A percentile compares a stretch with the other conserved stretches of the same genome.
These are phyloP conservation scores for Penicillium sp. DNA, from an alignment of 2,329 filamentous ascomycete genomes.

Conservation along the genomic window DNA sequence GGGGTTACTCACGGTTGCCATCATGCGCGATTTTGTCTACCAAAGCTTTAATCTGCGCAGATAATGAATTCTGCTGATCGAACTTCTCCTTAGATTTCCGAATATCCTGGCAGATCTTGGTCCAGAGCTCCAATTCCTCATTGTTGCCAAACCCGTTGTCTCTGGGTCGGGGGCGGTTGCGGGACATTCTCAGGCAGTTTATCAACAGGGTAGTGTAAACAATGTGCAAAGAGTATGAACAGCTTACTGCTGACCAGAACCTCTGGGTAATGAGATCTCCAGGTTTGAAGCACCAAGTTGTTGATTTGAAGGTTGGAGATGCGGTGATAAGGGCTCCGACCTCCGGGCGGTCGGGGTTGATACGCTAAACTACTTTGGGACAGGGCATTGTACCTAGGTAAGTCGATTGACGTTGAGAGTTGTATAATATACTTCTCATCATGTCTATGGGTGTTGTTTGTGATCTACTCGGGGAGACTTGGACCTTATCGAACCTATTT, in stretches of 20 bases:
- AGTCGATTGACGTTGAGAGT: background rate
- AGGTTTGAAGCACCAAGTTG: background rate
- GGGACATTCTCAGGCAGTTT: conserved; percentile 28
- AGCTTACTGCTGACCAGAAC: background rate
- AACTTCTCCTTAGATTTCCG: conserved; percentile 39
- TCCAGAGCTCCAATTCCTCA: conserved; percentile 41
- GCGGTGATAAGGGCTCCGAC: conserved; percentile 3
- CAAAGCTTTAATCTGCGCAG: conserved; percentile 34
- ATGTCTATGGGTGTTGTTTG: background rate
- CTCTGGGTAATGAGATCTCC: background rate
- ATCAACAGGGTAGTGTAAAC: background rate
- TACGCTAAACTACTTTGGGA: conserved; percentile 6
- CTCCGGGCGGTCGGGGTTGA: conserved; percentile 5
- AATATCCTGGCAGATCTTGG: conserved; percentile 37
- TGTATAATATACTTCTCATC: background rate
- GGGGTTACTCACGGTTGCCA: conserved; percentile 33
- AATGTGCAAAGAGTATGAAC: background rate
- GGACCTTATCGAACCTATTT: accelerated
- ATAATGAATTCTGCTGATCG: conserved; percentile 34
- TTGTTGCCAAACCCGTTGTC: conserved; percentile 39
- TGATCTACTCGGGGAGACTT: accelerated
- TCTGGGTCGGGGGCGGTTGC: conserved; percentile 36
- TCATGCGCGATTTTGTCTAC: conserved; percentile 40
- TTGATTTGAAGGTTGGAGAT: conserved; percentile 5
- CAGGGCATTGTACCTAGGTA: background rate